Conservation (phyloP, 371 early-diverging fungal species). For the Lichtheimia ramosa region DNA sequence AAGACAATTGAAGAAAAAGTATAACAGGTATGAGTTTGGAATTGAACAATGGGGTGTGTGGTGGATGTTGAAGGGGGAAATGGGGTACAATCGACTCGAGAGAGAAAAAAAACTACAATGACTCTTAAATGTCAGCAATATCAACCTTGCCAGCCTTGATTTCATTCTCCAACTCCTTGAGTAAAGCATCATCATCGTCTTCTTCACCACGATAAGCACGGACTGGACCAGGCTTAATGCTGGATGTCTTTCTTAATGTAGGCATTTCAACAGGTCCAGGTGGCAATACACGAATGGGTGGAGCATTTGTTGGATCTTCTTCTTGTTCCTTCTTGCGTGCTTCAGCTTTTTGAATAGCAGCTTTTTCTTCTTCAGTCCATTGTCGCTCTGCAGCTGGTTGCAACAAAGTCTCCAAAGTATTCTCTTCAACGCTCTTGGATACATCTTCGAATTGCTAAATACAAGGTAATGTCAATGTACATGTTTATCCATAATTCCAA, state of each 20-base stretch:
- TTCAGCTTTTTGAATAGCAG: conserved; percentile 32
- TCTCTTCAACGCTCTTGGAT: conserved; percentile 3
- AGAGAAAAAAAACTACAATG: too few species aligned
- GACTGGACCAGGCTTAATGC: conserved; percentile 15
- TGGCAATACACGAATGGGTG: conserved; percentile 23
- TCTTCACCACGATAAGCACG: conserved; percentile 31
- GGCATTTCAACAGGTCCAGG: conserved; percentile 18
- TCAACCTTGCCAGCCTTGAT: conserved; percentile 27
- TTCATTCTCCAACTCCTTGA: conserved; percentile 36
- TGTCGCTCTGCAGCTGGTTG: conserved; percentile 19
- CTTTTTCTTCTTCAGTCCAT: conserved; percentile 32
- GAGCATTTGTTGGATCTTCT: conserved; percentile 12
- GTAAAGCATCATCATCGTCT: conserved; percentile 44
- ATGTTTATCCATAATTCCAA: background rate
- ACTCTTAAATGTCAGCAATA: background rate
- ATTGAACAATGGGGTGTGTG: too few species aligned
- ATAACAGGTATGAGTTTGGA: too few species aligned
- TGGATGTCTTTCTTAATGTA: conserved; percentile 21
- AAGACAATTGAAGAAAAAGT: too few species aligned
- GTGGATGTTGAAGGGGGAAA: too few species aligned
- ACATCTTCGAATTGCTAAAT: conserved; percentile 23
- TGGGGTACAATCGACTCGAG: too few species aligned
- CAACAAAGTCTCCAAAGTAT: conserved; percentile 9
- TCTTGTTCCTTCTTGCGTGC: conserved; percentile 5
- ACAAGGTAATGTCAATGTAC: background rate